Evolutionary conservation across 805 yeast species (phyloP).

Genomic region (Cyberlindnera xylosilytica): DNA sequence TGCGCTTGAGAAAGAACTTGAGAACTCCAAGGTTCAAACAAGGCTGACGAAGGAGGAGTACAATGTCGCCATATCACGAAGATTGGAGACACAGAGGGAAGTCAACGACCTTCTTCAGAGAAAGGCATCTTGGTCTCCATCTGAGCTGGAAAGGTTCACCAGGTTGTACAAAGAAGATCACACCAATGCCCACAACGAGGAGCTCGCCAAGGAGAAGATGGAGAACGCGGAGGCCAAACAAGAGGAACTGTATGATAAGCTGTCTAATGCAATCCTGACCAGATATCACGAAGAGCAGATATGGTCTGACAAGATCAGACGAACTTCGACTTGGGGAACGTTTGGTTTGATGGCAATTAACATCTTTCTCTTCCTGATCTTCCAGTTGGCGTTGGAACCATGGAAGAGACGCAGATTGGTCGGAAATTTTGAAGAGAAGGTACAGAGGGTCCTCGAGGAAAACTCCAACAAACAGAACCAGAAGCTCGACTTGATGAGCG

Average conservation of each 20-base stretch:
- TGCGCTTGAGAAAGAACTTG: conserved; percentile 48
- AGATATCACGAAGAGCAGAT: conserved; percentile 96
- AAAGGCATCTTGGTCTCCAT: conserved; percentile 75
- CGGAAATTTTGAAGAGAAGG: conserved; percentile 78
- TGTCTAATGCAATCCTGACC: conserved; percentile 75
- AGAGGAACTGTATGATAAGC: conserved; percentile 64
- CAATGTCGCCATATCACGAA: conserved; percentile 54
- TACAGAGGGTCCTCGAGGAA: conserved; percentile 49
- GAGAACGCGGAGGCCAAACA: conserved; percentile 55
- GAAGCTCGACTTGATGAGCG: conserved; percentile 28
- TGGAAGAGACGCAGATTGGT: conserved; percentile 86
- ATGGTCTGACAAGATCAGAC: conserved; percentile 95
- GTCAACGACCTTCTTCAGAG: conserved; percentile 85
- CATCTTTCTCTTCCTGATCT: conserved; percentile 68
- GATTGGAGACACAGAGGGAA: conserved; percentile 75
- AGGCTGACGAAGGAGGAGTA: conserved; percentile 48
- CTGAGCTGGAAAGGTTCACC: conserved; percentile 83
- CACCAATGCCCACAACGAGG: conserved; percentile 59
- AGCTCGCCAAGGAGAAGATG: conserved; percentile 44
- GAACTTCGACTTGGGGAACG: conserved; percentile 97
- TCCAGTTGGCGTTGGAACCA: conserved; percentile 89
- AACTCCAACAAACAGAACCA: conserved; percentile 28
- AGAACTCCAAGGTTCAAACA: conserved; percentile 45
- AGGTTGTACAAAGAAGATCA: conserved; percentile 79
- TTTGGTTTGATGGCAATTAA: conserved; percentile 86